Evolutionary conservation across 139 green algal genomes (phyloP), one percentile per base, ranked within the genome.

Genomic region (Tetradesmus lagerheimii): DNA sequence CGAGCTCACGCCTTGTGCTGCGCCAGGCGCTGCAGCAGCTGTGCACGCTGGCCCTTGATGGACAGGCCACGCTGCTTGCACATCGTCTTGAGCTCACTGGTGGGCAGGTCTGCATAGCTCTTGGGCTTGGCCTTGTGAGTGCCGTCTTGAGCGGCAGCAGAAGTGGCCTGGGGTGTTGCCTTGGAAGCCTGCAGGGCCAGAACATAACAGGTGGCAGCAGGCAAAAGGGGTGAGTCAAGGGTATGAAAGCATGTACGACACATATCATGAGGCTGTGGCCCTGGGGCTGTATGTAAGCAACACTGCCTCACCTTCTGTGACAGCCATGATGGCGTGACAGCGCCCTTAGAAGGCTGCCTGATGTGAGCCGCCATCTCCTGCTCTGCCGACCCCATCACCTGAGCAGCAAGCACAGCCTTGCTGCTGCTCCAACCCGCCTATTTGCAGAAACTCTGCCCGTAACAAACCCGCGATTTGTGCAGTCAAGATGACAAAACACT

Each of bases 31-130:
- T 34, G 67, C 67, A 38, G 67, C 67, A 78, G 31, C 27, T 18
- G 4, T 23, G n/a, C 11, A 4, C n/a, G 34, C 31, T 34, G 31
- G 31, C 81, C 81, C 53, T 87, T 77, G 16, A 35, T 35, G 29
- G 81, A 76, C 31, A 87, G 53, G 37, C 81, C 81, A 0, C 34
- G 31, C 34, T 87, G 16, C 50, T 87, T 87, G 81, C 81, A 87
- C 34, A 87, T 5, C 31, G 47, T 25, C 53, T 87, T 87, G 14
- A 87, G 81, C 81, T 87, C 34, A 11, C 6, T 43, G n/a, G 81
- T 87, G 27, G 50, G 25, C 53, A 87, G 50, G 31, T 35, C 50
- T 16, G 18, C 35, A 25, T n/a, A 87, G 29, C 25, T 76, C 80
- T n/a, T 83, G 77, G 23, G 39, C 25, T 34, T 84, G 76, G 39